Percentiles rank a stretch among this genome's conserved stretches.
These are phyloP conservation scores for Coelastrella sp. DNA, from an alignment of 139 green algal genomes.

Conservation along the genomic window DNA sequence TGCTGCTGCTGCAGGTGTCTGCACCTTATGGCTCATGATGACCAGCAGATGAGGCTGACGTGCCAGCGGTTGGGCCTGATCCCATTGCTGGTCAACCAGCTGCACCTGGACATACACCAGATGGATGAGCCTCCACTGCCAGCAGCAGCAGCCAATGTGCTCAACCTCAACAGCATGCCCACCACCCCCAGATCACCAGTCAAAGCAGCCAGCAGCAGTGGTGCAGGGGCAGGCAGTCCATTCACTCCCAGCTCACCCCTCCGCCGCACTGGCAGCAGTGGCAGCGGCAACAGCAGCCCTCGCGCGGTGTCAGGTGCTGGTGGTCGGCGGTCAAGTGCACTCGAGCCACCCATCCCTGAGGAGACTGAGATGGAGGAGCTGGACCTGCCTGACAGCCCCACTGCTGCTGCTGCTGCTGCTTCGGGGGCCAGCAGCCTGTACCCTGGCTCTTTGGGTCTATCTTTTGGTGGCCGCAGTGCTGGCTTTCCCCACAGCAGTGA, in stretches of 20 bases:
- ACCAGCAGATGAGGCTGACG: slow-evolving; percentile 39
- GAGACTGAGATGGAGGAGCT: not conserved
- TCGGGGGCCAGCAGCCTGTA: not conserved
- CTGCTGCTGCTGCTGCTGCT: not conserved
- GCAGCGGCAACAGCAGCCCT: slow-evolving; percentile 26
- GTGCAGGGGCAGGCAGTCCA: not conserved
- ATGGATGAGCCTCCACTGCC: slow-evolving; percentile 33
- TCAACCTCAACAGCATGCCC: slow-evolving; percentile 4
- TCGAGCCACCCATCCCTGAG: slow-evolving; percentile 22
- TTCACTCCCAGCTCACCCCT: slow-evolving; percentile 3
- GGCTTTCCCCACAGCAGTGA: slow-evolving; percentile 17
- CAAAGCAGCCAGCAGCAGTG: not conserved
- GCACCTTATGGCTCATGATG: slow-evolving; percentile 51
- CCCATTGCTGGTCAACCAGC: slow-evolving; percentile 22
- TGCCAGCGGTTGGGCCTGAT: slow-evolving; percentile 23
- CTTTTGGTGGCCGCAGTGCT: not conserved
- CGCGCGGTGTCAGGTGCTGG: not conserved
- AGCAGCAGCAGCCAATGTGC: slow-evolving; percentile 27
- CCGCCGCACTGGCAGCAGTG: slow-evolving; percentile 7
- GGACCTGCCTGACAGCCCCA: not conserved
- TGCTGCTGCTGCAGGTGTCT: slow-evolving; percentile 46
- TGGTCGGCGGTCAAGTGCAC: not conserved
- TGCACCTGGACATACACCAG: slow-evolving; percentile 39
- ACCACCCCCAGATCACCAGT: slow-evolving; percentile 1
- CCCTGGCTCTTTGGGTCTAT: not conserved